phyloP scores from a whole-genome alignment of 805 yeast genomes.

The Starmerella scarabaei region DNA sequence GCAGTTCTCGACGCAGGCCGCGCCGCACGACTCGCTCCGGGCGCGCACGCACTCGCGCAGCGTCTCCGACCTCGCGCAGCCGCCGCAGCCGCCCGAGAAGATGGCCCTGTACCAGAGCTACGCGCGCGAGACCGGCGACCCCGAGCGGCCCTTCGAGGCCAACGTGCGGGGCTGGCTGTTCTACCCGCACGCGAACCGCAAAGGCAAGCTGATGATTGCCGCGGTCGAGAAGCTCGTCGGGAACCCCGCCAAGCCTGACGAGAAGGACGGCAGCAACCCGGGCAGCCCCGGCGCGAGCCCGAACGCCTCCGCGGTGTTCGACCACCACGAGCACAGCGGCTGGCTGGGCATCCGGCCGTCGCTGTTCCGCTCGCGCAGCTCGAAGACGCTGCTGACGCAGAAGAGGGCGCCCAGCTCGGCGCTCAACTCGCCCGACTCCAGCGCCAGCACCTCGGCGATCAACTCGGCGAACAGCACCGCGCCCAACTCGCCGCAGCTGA shows the following conservation, averaged over 20 bases:
- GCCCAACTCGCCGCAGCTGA: constrained; percentile 4
- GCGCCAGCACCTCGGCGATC: constrained; percentile 1
- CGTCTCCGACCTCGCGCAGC: background rate
- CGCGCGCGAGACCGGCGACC: constrained; percentile 8
- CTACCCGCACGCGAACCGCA: constrained; percentile 60
- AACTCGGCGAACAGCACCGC: constrained; percentile 1
- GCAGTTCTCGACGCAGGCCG: background rate
- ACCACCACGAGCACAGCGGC: background rate
- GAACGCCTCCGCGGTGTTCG: no score
- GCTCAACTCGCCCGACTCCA: background rate
- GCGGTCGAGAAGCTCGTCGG: constrained; percentile 24
- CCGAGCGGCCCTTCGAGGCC: constrained; percentile 7
- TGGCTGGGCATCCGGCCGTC: constrained; percentile 10
- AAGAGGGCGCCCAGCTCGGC: background rate
- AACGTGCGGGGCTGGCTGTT: constrained; percentile 55
- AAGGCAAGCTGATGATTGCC: constrained; percentile 45
- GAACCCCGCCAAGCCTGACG: constrained; percentile 18
- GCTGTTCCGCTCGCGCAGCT: constrained; percentile 10
- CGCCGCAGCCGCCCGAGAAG: constrained; percentile 2
- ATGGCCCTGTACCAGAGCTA: constrained; percentile 15
- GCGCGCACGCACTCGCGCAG: background rate
- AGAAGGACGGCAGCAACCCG: background rate
- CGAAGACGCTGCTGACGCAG: background rate
- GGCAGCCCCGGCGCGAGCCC: constrained; percentile 1
- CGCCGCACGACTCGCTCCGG: background rate